Evolutionary conservation across 2,329 filamentous ascomycete species (phyloP).

Genomic region (Nannizzia gypsea): DNA sequence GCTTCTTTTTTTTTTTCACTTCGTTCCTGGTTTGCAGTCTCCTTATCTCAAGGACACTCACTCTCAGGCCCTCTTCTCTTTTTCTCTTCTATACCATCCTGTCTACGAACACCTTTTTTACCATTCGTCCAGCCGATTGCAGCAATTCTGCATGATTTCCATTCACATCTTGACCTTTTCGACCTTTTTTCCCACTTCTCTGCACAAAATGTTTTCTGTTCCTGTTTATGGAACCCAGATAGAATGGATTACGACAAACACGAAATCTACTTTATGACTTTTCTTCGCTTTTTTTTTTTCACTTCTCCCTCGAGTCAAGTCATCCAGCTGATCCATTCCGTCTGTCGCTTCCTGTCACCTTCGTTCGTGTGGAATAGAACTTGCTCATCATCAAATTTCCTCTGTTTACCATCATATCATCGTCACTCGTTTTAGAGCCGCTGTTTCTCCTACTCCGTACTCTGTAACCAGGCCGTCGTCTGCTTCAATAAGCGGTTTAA

Average conservation of each 20-base stretch:
- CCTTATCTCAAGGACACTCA: background rate
- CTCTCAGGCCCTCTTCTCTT: background rate
- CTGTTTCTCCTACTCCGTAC: background rate
- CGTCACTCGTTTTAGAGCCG: background rate
- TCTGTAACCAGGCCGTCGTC: background rate
- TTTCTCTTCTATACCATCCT: background rate
- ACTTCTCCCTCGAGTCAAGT: background rate
- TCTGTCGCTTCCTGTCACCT: background rate
- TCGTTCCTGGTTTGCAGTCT: background rate
- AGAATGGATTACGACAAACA: constrained; percentile 1
- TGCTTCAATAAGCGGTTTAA: background rate
- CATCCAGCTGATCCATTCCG: background rate
- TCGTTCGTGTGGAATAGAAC: background rate
- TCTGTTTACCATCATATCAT: background rate
- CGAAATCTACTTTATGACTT: background rate
- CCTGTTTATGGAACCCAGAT: background rate
- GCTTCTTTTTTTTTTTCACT: background rate
- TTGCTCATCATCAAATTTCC: background rate
- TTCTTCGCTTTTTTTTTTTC: background rate
- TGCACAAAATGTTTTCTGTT: background rate
- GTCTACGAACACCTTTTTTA: background rate
- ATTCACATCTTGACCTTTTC: background rate
- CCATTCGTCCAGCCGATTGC: background rate
- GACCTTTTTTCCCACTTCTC: background rate
- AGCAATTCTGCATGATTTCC: background rate